A percentile compares a stretch with the other conserved stretches of the same genome.
Conservation (phyloP, 176 grass and related monocot genomes). For the Sorghum bicolor region DNA sequence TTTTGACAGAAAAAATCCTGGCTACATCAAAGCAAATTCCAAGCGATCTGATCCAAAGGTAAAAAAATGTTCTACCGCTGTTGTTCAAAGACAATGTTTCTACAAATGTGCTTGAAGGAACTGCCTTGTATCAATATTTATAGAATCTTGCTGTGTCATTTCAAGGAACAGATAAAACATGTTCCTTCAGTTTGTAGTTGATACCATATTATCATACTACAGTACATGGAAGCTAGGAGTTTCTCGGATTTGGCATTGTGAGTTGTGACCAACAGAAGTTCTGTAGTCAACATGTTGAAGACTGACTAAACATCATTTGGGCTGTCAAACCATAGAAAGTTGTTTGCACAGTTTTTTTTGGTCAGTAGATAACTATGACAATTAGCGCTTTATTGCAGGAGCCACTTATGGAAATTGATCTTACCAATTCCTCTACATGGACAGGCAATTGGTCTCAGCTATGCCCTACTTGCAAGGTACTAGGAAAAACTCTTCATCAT, state of each 20-base stretch:
- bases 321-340: background rate
- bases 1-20: conserved; percentile 83
- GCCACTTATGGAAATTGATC: conserved; percentile 78
- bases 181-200: conserved; percentile 13
- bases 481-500: background rate
- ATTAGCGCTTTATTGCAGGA: conserved; percentile 55
- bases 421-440: conserved; percentile 71
- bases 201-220: background rate
- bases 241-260: background rate
- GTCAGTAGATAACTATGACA: conserved; percentile 8
- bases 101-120: background rate
- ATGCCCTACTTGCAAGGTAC: conserved; percentile 95
- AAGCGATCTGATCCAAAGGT: conserved; percentile 57
- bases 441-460: conserved; percentile 94
- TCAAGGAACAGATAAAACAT: conserved; percentile 12
- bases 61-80: conserved; percentile 1
- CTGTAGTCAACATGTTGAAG: conserved; percentile 15
- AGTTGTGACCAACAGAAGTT: conserved; percentile 14
- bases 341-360: background rate
- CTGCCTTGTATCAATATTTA: conserved; percentile 1
- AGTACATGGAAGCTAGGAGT: background rate
- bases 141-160: background rate
- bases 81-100: conserved; percentile 18
- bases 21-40: conserved; percentile 81
- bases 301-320: background rate